These are phyloP conservation scores for Aphanomyces euteiches DNA, from an alignment of 352 stramenopile species.

Conservation along the genomic window DNA sequence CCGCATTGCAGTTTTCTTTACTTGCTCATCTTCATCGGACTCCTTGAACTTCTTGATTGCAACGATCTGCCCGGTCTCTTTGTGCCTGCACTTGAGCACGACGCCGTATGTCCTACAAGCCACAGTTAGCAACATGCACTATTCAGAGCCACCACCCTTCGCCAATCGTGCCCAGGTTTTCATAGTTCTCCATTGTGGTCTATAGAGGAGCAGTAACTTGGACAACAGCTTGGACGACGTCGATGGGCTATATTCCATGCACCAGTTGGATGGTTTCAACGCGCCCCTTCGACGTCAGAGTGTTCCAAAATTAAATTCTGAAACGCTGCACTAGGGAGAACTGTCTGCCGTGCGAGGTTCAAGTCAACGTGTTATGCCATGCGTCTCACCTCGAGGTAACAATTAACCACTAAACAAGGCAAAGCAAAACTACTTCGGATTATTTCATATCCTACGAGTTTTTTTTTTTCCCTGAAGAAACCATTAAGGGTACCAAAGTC, in stretches of 20 bases:
- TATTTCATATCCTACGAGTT: no score
- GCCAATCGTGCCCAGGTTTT: slow-evolving; percentile 81
- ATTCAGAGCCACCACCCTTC: slow-evolving; percentile 55
- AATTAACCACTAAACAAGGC: no score
- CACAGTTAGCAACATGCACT: not conserved
- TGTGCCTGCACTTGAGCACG: slow-evolving; percentile 83
- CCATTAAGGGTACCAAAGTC: no score
- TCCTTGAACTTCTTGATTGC: slow-evolving; percentile 92
- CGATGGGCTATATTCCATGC: no score
- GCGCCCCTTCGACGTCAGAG: not conserved
- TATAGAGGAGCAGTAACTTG: not conserved
- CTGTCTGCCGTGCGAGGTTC: no score
- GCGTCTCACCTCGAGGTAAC: no score
- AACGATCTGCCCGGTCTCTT: slow-evolving; percentile 75
- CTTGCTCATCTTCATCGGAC: slow-evolving; percentile 85
- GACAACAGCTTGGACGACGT: no score
- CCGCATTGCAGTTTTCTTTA: slow-evolving; percentile 81
- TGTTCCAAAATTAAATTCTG: no score
- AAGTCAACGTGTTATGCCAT: no score
- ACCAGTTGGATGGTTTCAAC: not conserved
- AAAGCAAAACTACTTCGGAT: no score
- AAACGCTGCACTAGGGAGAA: no score
- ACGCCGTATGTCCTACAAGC: slow-evolving; percentile 70
- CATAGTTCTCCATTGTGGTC: slow-evolving; percentile 81
- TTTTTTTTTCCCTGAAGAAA: no score